phyloP scores from a whole-genome alignment of 441 rosid genomes.

The Geranium incanum region DNA sequence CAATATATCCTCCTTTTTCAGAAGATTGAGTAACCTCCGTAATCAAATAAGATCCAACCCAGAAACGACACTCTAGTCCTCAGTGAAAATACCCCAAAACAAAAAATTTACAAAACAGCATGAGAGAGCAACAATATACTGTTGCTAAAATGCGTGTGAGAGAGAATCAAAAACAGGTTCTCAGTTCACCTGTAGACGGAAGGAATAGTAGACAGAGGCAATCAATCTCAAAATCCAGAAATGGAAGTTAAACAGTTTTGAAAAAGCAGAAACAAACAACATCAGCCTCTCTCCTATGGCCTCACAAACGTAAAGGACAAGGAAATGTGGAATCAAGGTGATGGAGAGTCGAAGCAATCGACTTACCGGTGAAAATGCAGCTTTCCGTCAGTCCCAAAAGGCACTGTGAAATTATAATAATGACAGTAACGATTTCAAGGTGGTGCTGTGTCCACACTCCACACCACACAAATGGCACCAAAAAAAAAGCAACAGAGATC shows the following conservation, averaged over 20 bases:
- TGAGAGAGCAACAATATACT: background rate
- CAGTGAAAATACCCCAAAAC: background rate
- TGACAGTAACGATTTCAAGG: too few relatives aligned
- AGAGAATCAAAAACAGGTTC: constrained; percentile 1
- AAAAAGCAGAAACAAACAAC: constrained; percentile 14
- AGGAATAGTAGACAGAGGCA: constrained; percentile 11
- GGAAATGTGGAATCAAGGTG: background rate
- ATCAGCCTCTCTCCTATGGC: background rate
- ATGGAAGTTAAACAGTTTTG: background rate
- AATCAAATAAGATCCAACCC: constrained; percentile 1
- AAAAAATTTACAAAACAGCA: background rate
- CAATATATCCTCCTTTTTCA: background rate
- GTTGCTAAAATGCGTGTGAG: background rate
- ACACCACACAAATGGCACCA: too few relatives aligned
- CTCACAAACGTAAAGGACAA: background rate
- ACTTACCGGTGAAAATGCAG: constrained; percentile 39
- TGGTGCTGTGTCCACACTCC: too few relatives aligned
- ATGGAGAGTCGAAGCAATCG: background rate
- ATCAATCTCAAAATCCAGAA: constrained; percentile 7
- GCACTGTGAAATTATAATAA: background rate
- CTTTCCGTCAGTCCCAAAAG: constrained; percentile 10
- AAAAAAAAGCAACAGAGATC: background rate
- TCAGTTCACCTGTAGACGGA: constrained; percentile 14
- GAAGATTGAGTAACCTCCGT: background rate
- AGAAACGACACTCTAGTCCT: background rate